These are phyloP conservation scores for Cetradonia linearis DNA, from an alignment of 495 filamentous ascomycete genomes.

Conservation along the genomic window DNA sequence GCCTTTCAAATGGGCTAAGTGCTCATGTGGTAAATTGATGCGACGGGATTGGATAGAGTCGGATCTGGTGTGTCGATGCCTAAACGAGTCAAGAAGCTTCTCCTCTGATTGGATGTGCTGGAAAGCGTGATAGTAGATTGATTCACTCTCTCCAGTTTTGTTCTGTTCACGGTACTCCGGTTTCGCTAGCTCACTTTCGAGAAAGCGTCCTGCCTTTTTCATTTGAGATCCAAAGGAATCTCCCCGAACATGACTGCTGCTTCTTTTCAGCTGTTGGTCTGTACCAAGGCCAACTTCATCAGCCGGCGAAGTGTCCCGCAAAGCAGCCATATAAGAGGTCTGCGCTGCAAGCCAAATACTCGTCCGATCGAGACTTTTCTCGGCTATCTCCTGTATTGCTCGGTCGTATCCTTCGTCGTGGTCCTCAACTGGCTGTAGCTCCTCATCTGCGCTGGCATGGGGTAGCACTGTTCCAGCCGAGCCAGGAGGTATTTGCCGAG, in stretches of 20 bases:
- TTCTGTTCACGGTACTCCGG: constrained; percentile 27
- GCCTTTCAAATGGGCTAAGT: constrained; percentile 64
- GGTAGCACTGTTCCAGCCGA: neutral
- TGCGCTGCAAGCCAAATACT: constrained; percentile 73
- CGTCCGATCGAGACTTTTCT: constrained; percentile 67
- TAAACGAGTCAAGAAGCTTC: constrained; percentile 60
- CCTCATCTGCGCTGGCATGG: neutral
- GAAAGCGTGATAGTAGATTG: constrained; percentile 88
- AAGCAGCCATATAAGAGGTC: constrained; percentile 60
- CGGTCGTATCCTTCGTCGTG: constrained; percentile 60
- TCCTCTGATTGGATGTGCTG: constrained; percentile 53
- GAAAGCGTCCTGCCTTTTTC: constrained; percentile 73
- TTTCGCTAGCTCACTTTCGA: constrained; percentile 40
- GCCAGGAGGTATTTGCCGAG: constrained; percentile 32
- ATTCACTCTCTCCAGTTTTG: constrained; percentile 45
- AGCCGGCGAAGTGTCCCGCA: constrained; percentile 53
- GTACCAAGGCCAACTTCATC: constrained; percentile 37
- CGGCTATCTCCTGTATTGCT: constrained; percentile 52
- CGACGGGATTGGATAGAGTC: constrained; percentile 82
- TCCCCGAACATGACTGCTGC: constrained; percentile 25
- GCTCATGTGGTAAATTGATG: constrained; percentile 50
- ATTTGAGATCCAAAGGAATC: constrained; percentile 32
- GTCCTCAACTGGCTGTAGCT: constrained; percentile 36
- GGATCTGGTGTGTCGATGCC: constrained; percentile 73
- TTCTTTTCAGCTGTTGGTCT: constrained; percentile 27